These are phyloP conservation scores for Avena insularis DNA, from an alignment of 176 grass and related monocot species.

Conservation along the genomic window DNA sequence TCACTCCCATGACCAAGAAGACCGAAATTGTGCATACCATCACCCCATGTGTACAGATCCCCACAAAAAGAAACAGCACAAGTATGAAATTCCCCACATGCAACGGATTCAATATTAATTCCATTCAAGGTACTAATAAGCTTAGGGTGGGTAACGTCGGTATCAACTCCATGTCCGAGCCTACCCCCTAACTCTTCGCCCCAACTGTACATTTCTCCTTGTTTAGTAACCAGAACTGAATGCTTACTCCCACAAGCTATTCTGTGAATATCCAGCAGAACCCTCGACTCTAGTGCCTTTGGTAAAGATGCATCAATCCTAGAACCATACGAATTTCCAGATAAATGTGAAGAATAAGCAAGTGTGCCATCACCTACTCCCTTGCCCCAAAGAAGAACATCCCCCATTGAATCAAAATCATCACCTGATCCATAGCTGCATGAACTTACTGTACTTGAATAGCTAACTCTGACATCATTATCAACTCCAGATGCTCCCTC, in stretches of 20 bases:
- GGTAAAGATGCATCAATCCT: constrained; percentile 61
- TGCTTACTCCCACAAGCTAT: constrained; percentile 69
- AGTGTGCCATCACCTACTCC: constrained; percentile 52
- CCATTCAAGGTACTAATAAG: constrained; percentile 58
- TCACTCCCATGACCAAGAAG: constrained; percentile 68
- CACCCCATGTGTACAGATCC: constrained; percentile 85
- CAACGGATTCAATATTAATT: constrained; percentile 57
- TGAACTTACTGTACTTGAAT: constrained; percentile 74
- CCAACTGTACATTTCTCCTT: constrained; percentile 85
- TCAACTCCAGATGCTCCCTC: constrained; percentile 52
- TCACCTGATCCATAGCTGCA: constrained; percentile 77
- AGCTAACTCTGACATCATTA: constrained; percentile 64
- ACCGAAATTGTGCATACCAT: constrained; percentile 65
- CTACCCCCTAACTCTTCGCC: constrained; percentile 69
- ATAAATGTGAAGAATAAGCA: constrained; percentile 45
- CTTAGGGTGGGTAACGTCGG: constrained; percentile 66
- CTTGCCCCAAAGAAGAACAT: constrained; percentile 77
- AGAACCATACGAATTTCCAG: constrained; percentile 28
- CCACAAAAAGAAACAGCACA: constrained; percentile 70
- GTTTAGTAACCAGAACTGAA: constrained; percentile 68
- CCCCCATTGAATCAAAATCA: constrained; percentile 71
- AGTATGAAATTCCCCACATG: constrained; percentile 81
- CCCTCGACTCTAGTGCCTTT: constrained; percentile 62
- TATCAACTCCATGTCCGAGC: constrained; percentile 73
- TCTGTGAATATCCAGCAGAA: constrained; percentile 64